Base-by-base conservation (phyloP, 1,284 basidiomycete species). In the Afroboletus lepidellus region DNA sequence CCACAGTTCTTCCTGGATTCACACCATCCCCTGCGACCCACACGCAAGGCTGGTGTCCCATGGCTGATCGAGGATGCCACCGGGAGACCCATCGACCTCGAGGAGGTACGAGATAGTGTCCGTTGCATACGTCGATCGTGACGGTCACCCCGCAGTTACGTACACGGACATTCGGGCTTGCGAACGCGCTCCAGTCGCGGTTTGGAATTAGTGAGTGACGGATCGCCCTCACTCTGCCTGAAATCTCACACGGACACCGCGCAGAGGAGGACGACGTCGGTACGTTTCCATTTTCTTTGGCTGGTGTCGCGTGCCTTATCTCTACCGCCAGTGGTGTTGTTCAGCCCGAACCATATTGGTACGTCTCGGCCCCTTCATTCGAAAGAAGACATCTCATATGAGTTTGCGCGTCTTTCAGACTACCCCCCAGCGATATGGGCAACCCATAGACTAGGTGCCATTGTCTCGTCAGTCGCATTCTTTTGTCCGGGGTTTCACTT, bases 351-450 rank as follows among this genome's bases (percentile, higher is more conserved):
- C 60, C 81, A 87, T 59, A 67, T 87, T 42, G 85, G 86, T 83
- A 53, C 45, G 62, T 66, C 24, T 6, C 48, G 72, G 62, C 61
- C 30, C 3, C 20, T 29, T 21, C 5, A 18, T 34, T 8, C 8
- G 21, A 8, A n/a, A 9, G 13, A 29, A 6, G 21, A n/a, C 2
- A 0, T 12, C 5, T 23, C 13, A 21, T 38, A 12, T 23, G 11
- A 23, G 1, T 27, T 11, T 16, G 21, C 3, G 16, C 16, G 18
- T 3, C n/a, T 8, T 46, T 9, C 29, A 87, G 89, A 92, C 63
- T 92, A 89, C 60, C 80, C 84, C 0, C 72, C 83, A 1, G 78
- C 76, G 0, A 74, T 88, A 5, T 91, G 88, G 88, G 87, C 85
- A 3, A 66, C 75, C 3, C 86, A 89, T 59, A 73, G 83, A 38